Conservation (phyloP, 306 rosid genomes). For the Benincasa hispida region DNA sequence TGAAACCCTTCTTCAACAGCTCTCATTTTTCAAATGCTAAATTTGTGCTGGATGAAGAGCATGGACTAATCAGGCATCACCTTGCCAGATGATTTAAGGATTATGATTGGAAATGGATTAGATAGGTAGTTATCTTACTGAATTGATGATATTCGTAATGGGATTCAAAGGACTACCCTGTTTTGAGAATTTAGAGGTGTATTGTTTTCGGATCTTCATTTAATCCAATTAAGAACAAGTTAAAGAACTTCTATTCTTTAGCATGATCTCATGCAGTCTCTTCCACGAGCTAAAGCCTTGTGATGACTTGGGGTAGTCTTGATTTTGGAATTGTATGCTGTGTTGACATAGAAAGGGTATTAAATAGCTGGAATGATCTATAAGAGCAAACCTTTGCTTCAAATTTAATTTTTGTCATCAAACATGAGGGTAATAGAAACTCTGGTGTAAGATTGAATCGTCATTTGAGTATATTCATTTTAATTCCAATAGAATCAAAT, state of each 20-base stretch:
- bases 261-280: background rate
- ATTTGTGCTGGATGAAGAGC: constrained; percentile 52
- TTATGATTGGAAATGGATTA: background rate
- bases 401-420: too few relatives aligned
- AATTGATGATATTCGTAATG: background rate
- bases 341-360: background rate
- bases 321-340: background rate
- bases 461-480: background rate
- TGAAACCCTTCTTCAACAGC: constrained; percentile 73
- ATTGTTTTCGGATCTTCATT: background rate
- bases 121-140: background rate
- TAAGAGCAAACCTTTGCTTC: background rate
- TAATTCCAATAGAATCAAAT: background rate
- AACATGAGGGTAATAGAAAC: background rate
- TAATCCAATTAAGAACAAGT: background rate
- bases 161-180: background rate
- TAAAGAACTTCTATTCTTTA: background rate
- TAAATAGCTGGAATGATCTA: too few relatives aligned
- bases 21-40: constrained; percentile 45
- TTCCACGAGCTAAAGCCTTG: background rate
- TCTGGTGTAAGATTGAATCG: too few relatives aligned
- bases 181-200: background rate
- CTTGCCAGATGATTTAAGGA: constrained; percentile 15
- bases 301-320: background rate
- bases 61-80: constrained; percentile 50